Base-by-base conservation (phyloP, 371 early-diverging fungal species). In the Saksenaea oblongispora region DNA sequence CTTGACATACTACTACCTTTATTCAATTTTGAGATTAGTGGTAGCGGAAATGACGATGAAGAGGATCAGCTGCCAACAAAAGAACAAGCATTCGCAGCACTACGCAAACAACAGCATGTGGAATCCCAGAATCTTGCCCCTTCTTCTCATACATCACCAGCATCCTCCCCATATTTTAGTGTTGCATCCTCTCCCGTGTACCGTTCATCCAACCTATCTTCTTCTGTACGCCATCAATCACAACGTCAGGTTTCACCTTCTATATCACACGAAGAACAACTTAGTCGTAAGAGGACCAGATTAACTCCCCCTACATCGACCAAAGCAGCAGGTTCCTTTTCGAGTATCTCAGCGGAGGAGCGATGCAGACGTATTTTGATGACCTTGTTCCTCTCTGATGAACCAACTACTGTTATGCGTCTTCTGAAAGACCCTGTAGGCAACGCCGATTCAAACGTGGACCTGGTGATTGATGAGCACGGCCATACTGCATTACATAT, bases 401-500 rank as follows among this genome's bases (percentile, higher is more conserved):
- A 87, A 36, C 73, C 82, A 11, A 73, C 72, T n/a, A 72, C 71
- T 27, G 75, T 90, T 17, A 85, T 86, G 3, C 85, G 84, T 3
- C 73, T 88, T 2, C 64, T 94, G 24, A 72, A 77, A 10, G 65
- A 75, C 15, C 69, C 83, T 0, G 67, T 71, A 9, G 55, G 78
- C 0, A 70, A 78, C 8, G 31, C 68, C 2, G 84, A 82, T 34
- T 72, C 92, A 14, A 89, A 93, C 59, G 71, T 89, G 28, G 88
- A 93, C 69, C 69, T 90, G 18, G 76, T 85, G 0, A 85, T 95
- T 37, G 92, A 93, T 67, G 92, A 92, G 57, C 91, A 91, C 58
- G 94, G 94, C 1, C 86, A 92, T 70, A 89, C 94, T 0, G 83
- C 93, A 0, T 70, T 95, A 31, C 96, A 96, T 64, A 91, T 93